Evolutionary conservation across 495 filamentous ascomycete genomes (phyloP).

Genomic region (Aspergillus nidulans): DNA sequence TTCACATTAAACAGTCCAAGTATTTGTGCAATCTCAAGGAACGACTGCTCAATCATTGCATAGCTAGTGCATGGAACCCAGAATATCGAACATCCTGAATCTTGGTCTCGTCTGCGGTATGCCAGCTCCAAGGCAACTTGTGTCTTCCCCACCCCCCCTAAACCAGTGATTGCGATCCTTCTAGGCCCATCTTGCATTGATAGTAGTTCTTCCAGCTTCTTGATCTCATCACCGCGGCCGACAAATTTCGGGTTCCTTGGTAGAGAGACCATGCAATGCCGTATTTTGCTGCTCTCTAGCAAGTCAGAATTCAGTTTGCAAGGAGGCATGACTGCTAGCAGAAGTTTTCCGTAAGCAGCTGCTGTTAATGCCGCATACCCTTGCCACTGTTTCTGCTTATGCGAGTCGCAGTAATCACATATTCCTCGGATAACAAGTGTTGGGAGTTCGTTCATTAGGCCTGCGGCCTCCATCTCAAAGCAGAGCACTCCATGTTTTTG

Average conservation of each 20-base stretch:
- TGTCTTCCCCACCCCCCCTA: conserved; percentile 17
- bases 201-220: too few species aligned
- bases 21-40: background rate
- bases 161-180: conserved; percentile 12
- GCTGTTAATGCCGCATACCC: conserved; percentile 17
- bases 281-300: too few species aligned
- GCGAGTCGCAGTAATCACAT: too few species aligned
- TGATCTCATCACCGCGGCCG: too few species aligned
- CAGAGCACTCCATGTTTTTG: too few species aligned
- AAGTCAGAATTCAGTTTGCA: too few species aligned
- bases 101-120: too few species aligned
- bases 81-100: background rate
- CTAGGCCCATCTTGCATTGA: background rate
- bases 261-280: too few species aligned
- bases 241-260: too few species aligned
- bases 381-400: background rate
- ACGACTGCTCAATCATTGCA: background rate
- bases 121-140: conserved; percentile 28
- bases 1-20: background rate
- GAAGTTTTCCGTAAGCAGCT: conserved; percentile 27
- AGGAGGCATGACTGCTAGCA: conserved; percentile 20
- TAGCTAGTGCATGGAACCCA: background rate
- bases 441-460: too few species aligned
- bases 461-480: too few species aligned
- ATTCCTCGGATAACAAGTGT: background rate